A percentile compares a stretch with the other conserved stretches of the same genome.
phyloP scores from a whole-genome alignment of 805 yeast species.

The Ogataea henricii region DNA sequence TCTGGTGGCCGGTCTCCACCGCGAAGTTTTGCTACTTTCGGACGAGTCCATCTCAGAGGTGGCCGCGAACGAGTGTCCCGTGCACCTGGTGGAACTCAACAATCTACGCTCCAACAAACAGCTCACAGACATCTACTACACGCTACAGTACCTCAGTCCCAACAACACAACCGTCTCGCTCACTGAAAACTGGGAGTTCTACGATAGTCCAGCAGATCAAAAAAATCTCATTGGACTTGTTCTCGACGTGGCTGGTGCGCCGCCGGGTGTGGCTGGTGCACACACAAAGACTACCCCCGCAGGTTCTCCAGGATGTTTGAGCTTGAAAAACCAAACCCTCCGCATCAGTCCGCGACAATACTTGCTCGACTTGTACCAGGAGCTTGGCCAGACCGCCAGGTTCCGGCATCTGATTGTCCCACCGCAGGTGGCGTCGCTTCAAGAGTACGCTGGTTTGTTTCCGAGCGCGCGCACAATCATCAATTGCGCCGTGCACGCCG shows the following conservation, averaged over 20 bases:
- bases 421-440: conserved; percentile 10
- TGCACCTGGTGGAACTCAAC: conserved; percentile 18
- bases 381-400: conserved; percentile 1
- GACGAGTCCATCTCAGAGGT: conserved; percentile 12
- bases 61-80: conserved; percentile 14
- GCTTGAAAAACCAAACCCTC: conserved; percentile 11
- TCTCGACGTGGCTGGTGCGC: conserved; percentile 2
- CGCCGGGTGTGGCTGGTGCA: not conserved
- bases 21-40: conserved; percentile 19
- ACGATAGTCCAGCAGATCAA: conserved; percentile 7
- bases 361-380: conserved; percentile 12
- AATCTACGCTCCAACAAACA: conserved; percentile 6
- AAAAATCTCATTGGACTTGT: conserved; percentile 3
- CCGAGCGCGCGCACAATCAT: conserved; percentile 16
- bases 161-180: conserved; percentile 8
- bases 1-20: conserved; percentile 6
- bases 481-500: conserved; percentile 14
- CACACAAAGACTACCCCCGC: not conserved
- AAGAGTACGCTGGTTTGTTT: conserved; percentile 10
- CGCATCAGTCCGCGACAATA: conserved; percentile 10
- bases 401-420: conserved; percentile 18
- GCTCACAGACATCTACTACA: conserved; percentile 13
- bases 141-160: conserved; percentile 14
- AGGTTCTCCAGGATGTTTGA: conserved; percentile 6
- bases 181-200: conserved; percentile 14